These are phyloP conservation scores for Avena eriantha DNA, from an alignment of 176 grass and related monocot genomes.

Conservation along the genomic window DNA sequence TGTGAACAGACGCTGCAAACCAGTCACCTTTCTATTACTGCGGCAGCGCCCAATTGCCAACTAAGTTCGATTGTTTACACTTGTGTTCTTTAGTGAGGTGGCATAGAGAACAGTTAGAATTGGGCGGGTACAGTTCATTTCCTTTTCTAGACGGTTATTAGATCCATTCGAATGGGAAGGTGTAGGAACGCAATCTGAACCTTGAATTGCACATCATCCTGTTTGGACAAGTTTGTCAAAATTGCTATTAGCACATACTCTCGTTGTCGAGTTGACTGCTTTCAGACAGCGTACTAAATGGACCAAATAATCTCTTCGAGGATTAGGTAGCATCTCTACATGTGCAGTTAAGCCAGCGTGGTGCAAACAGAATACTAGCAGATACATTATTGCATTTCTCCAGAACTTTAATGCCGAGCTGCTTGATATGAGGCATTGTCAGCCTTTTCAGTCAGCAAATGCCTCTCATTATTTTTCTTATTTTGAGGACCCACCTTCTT, in stretches of 20 bases:
- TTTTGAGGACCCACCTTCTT: background rate
- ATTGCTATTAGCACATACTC: background rate
- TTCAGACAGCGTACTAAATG: slow-evolving; percentile 25
- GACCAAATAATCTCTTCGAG: slow-evolving; percentile 25
- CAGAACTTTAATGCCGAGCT: slow-evolving; percentile 12
- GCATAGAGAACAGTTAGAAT: background rate
- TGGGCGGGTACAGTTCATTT: slow-evolving; percentile 10
- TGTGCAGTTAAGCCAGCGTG: slow-evolving; percentile 31
- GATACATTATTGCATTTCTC: slow-evolving; percentile 28
- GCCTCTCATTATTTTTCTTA: slow-evolving; percentile 2
- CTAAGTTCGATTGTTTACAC: slow-evolving; percentile 11
- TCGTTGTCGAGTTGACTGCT: slow-evolving; percentile 15
- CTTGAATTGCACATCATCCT: too few relatives aligned
- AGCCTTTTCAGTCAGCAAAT: background rate
- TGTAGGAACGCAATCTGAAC: background rate
- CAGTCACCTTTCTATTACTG: slow-evolving; percentile 16
- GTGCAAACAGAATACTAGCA: background rate
- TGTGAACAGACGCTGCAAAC: background rate
- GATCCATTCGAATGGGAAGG: background rate
- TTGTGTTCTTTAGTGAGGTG: slow-evolving; percentile 27
- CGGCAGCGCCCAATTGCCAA: background rate
- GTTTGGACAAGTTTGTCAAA: slow-evolving; percentile 19
- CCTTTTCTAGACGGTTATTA: slow-evolving; percentile 11
- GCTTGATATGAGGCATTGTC: slow-evolving; percentile 12
- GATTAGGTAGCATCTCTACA: slow-evolving; percentile 32